Conservation (phyloP, 305 asterid genomes). For the Fraxinus xanthoxyloides region DNA sequence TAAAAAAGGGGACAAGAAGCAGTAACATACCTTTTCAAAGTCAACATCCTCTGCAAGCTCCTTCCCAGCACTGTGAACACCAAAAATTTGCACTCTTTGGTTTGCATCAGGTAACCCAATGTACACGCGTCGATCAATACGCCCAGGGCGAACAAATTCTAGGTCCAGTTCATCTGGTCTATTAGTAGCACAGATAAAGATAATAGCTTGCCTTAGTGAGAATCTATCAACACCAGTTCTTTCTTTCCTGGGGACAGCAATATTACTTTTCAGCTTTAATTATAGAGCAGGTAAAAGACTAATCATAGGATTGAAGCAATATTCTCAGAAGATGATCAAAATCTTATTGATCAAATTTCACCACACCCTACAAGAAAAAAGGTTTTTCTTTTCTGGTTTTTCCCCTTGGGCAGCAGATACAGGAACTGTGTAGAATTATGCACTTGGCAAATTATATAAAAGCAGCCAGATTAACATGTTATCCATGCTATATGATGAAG, state of each 20-base stretch:
- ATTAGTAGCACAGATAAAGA: slow-evolving; percentile 96
- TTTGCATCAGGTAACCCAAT: slow-evolving; percentile 96
- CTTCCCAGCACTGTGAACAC: slow-evolving; percentile 95
- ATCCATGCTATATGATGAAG: slow-evolving; percentile 21
- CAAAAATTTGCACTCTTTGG: slow-evolving; percentile 94
- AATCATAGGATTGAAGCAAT: slow-evolving; percentile 2
- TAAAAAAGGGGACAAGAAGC: slow-evolving; percentile 8
- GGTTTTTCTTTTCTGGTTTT: neutral
- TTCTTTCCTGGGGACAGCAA: slow-evolving; percentile 62
- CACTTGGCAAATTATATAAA: neutral
- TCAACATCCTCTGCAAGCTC: slow-evolving; percentile 81
- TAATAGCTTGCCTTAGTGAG: slow-evolving; percentile 88
- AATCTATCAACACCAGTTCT: slow-evolving; percentile 86
- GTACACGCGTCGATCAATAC: slow-evolving; percentile 93
- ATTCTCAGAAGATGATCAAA: neutral
- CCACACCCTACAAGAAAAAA: neutral
- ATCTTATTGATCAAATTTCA: slow-evolving; percentile 4
- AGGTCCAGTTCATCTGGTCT: slow-evolving; percentile 94
- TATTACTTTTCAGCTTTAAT: slow-evolving; percentile 11
- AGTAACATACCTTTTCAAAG: slow-evolving; percentile 65
- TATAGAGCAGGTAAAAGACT: slow-evolving; percentile 8
- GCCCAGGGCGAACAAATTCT: slow-evolving; percentile 85
- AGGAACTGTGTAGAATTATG: neutral
- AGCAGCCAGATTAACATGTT: slow-evolving; percentile 16
- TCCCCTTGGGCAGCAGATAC: neutral